Evolutionary conservation across 495 filamentous ascomycete genomes (phyloP), one percentile per base, ranked within the genome.

Genomic region (Annulohypoxylon nitens): DNA sequence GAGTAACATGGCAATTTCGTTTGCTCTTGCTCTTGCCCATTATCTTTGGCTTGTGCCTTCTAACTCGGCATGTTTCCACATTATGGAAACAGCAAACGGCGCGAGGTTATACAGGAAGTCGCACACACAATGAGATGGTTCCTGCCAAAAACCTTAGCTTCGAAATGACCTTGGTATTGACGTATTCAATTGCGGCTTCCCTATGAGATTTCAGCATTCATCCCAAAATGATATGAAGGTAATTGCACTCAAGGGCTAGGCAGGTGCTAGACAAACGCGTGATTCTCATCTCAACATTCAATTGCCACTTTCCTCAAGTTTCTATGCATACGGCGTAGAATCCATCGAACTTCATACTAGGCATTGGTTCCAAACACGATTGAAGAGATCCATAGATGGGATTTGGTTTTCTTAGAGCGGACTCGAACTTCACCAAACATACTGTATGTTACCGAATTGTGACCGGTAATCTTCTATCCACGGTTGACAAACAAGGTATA

Each of bases 11-110:
- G 18, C 16, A 33, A 47, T 54, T 33, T 61, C 47, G 62, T 54
- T 61, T 64, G 69, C 62, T 48, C 54, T 48, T 72, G 10, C 64
- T 48, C 54, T 48, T 72, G 10, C 64, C 50, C 36, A 47, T 26
- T 43, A 2, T 41, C 16, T 54, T 39, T 26, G 18, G n/a, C 14
- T 47, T 34, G 18, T 60, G 20, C 26, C 26, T 48, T 66, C 53
- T 51, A 12, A 30, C 26, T 58, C 51, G 50, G 30, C 34, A 50
- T 59, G 53, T 50, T 67, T 67, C 26, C 41, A 26, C 39, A 18
- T 59, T 48, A 9, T 2, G 2, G 50, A 54, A 33, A 26, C 20
- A 59, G 64, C 41, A 50, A 50, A 59, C 62, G 18, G 12, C 14
- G 3, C 12, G 33, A 30, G 25, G 39, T 58, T 26, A 43, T 60